These are phyloP conservation scores for Cystobasidium tubakii DNA, from an alignment of 768 basidiomycete genomes.

Conservation along the genomic window DNA sequence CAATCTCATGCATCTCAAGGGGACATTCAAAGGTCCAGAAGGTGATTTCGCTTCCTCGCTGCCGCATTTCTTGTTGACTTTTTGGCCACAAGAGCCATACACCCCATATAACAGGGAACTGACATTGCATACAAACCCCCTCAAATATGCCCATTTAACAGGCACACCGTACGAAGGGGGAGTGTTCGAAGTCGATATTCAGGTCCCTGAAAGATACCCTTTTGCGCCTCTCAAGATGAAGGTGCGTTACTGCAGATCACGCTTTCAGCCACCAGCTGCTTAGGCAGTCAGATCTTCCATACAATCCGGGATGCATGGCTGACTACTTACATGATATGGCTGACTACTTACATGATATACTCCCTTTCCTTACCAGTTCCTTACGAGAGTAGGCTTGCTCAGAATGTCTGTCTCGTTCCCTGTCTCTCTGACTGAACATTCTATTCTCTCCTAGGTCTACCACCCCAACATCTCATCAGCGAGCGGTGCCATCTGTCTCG, in stretches of 20 bases:
- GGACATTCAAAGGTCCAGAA: slow-evolving; percentile 83
- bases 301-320: no score
- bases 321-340: no score
- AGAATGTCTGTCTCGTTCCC: background rate
- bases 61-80: background rate
- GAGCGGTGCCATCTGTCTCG: slow-evolving; percentile 80
- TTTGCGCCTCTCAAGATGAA: slow-evolving; percentile 37
- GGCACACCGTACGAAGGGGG: slow-evolving; percentile 92
- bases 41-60: background rate
- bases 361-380: slow-evolving; percentile 23
- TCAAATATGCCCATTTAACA: no score
- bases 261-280: background rate
- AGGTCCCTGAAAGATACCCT: slow-evolving; percentile 30
- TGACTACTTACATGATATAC: no score
- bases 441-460: slow-evolving; percentile 62
- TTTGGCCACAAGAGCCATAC: background rate
- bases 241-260: slow-evolving; percentile 10
- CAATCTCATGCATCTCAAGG: slow-evolving; percentile 83
- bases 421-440: background rate
- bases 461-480: slow-evolving; percentile 94
- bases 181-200: slow-evolving; percentile 72
- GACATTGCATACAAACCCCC: no score
- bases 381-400: slow-evolving; percentile 15
- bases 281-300: no score
- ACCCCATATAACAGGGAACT: no score